A percentile compares a stretch with the other conserved stretches of the same genome.
Conservation (phyloP, 208 protist species). For the Leishmania martiniquensis region DNA sequence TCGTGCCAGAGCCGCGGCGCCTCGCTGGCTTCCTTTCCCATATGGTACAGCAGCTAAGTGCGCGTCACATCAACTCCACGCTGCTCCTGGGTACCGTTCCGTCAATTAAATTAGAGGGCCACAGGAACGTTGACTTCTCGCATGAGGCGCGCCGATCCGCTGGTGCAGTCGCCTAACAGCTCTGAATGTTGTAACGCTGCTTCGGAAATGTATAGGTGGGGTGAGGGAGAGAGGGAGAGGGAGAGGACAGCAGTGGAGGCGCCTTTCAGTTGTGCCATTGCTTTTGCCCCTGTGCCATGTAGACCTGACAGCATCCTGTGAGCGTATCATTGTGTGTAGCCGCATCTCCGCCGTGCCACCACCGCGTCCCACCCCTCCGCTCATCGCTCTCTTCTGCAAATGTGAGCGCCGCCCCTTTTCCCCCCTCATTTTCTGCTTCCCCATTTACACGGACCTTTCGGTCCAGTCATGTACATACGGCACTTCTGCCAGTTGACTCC, state of each 20-base stretch:
- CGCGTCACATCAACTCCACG: conserved; percentile 51
- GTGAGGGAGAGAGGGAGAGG: not conserved
- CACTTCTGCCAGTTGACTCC: not conserved
- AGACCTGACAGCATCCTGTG: not conserved
- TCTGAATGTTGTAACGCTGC: not conserved
- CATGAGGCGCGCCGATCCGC: conserved; percentile 11
- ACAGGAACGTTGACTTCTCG: conserved; percentile 48
- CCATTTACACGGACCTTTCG: not conserved
- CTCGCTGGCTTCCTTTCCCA: conserved; percentile 68
- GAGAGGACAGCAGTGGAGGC: not conserved
- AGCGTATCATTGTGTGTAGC: not conserved
- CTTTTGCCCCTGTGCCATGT: not conserved
- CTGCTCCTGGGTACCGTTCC: conserved; percentile 69
- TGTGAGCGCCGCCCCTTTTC: too few relatives aligned
- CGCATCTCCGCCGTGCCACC: not conserved
- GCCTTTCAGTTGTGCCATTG: too few relatives aligned
- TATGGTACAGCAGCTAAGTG: conserved; percentile 63
- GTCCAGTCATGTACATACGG: not conserved
- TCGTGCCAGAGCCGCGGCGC: conserved; percentile 66
- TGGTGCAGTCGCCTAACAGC: not conserved
- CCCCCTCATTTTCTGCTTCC: not conserved
- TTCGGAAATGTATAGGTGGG: not conserved
- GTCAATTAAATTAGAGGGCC: conserved; percentile 52
- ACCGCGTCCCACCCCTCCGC: too few relatives aligned
- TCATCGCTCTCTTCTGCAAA: not conserved